Evolutionary conservation across 108 stramenopile genomes (phyloP).

Genomic region (Cyclotella cryptica): DNA sequence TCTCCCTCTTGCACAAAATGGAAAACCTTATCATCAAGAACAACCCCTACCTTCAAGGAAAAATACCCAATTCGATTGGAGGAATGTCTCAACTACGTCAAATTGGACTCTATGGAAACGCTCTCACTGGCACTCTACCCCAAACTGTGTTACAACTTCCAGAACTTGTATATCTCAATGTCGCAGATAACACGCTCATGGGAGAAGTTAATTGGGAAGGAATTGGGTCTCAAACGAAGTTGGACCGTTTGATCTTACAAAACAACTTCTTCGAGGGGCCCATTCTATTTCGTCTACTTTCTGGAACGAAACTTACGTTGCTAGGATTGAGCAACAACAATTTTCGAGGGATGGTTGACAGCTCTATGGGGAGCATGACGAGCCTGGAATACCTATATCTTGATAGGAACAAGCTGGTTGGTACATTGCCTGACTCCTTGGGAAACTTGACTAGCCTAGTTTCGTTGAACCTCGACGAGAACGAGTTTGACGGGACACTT

Average conservation of each 20-base stretch:
- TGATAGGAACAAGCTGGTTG: slow-evolving; percentile 67
- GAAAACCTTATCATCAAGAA: slow-evolving; percentile 75
- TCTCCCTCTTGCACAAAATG: slow-evolving; percentile 53
- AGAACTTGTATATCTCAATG: slow-evolving; percentile 45
- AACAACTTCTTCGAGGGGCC: slow-evolving; percentile 47
- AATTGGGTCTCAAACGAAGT: slow-evolving; percentile 22
- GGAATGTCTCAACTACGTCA: slow-evolving; percentile 60
- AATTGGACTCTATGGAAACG: slow-evolving; percentile 71
- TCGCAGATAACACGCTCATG: slow-evolving; percentile 31
- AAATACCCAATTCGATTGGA: slow-evolving; percentile 69
- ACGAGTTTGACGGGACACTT: slow-evolving; percentile 54
- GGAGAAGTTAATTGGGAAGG: slow-evolving; percentile 47
- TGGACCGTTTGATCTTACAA: slow-evolving; percentile 36
- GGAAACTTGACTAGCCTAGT: slow-evolving; percentile 40
- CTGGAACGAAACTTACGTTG: slow-evolving; percentile 59
- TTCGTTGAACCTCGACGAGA: slow-evolving; percentile 46
- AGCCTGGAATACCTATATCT: slow-evolving; percentile 68
- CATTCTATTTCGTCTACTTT: slow-evolving; percentile 43
- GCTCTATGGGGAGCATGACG: slow-evolving; percentile 38
- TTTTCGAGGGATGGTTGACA: slow-evolving; percentile 60
- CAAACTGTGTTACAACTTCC: slow-evolving; percentile 37
- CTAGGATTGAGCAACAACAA: slow-evolving; percentile 69
- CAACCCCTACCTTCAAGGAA: slow-evolving; percentile 63
- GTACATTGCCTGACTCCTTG: slow-evolving; percentile 59
- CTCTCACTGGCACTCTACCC: slow-evolving; percentile 62